Evolutionary conservation across 1,139 yeast species (phyloP).

Genomic region (Debaryomyces robertsiae): DNA sequence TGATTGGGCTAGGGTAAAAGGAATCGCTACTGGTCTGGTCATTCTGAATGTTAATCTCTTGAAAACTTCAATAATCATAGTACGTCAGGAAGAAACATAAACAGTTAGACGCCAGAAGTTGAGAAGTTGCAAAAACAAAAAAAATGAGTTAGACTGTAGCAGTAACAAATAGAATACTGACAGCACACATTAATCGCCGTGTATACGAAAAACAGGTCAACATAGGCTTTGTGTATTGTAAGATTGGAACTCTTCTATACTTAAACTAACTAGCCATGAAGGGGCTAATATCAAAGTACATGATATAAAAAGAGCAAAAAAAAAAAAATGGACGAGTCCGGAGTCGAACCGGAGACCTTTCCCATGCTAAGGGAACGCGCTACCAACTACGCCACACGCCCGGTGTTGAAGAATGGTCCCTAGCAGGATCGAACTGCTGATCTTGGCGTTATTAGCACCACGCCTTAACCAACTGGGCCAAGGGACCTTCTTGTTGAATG

Average conservation of each 20-base stretch:
- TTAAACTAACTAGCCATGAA: not conserved
- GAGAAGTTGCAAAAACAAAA: constrained; percentile 5
- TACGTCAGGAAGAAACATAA: not conserved
- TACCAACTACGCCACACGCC: constrained; percentile 95
- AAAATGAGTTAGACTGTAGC: too few relatives aligned
- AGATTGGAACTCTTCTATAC: not conserved
- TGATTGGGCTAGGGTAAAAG: constrained; percentile 21
- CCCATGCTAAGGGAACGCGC: constrained; percentile 92
- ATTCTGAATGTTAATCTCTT: not conserved
- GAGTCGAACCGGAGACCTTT: constrained; percentile 90
- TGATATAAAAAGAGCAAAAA: not conserved
- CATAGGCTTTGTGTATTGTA: not conserved
- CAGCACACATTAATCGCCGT: not conserved
- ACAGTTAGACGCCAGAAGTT: constrained; percentile 1
- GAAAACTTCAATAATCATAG: not conserved
- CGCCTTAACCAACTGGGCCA: constrained; percentile 52
- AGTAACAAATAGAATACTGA: too few relatives aligned
- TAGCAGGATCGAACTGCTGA: constrained; percentile 88
- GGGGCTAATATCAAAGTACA: not conserved
- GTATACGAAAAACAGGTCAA: not conserved
- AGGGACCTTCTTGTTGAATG: constrained; percentile 20
- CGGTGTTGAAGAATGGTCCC: constrained; percentile 48
- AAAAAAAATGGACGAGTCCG: constrained; percentile 71
- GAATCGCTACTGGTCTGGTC: constrained; percentile 13
- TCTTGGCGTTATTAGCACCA: constrained; percentile 86